Conservation (phyloP, 2,329 filamentous ascomycete species). For the Mariannaea elegans region DNA sequence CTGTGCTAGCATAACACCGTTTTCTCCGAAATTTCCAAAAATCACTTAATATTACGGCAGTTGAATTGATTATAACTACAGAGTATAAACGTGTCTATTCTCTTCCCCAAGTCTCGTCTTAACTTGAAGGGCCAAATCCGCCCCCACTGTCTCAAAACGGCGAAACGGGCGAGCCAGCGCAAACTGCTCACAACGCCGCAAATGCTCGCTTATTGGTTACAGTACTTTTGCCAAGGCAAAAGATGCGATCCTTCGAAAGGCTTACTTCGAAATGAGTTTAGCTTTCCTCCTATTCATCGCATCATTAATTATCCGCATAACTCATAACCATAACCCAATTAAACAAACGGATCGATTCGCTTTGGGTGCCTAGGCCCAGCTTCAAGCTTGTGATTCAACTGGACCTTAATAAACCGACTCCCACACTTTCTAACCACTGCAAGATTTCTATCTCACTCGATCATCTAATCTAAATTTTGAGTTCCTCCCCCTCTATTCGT, state of each 20-base stretch:
- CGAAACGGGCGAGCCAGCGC: background rate
- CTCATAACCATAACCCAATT: background rate
- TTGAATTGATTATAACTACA: no score
- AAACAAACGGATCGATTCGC: no score
- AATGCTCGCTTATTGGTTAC: conserved; percentile 2
- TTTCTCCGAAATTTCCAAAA: no score
- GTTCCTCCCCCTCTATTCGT: background rate
- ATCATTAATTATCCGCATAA: conserved; percentile 28
- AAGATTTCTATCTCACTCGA: background rate
- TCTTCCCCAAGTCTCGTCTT: no score
- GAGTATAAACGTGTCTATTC: no score
- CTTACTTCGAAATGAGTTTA: conserved; percentile 14
- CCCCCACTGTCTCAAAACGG: background rate
- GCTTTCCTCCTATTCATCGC: conserved; percentile 22
- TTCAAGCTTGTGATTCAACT: background rate
- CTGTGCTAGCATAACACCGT: no score
- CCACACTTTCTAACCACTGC: background rate
- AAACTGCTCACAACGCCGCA: background rate
- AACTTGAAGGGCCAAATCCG: no score
- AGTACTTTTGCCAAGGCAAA: conserved; percentile 15
- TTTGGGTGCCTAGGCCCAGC: no score
- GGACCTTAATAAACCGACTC: background rate
- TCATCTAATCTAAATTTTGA: background rate
- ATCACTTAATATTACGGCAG: no score
- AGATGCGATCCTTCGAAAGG: conserved; percentile 6